phyloP scores from a whole-genome alignment of 805 yeast genomes.

The Saccharomyces kudriavzevii region DNA sequence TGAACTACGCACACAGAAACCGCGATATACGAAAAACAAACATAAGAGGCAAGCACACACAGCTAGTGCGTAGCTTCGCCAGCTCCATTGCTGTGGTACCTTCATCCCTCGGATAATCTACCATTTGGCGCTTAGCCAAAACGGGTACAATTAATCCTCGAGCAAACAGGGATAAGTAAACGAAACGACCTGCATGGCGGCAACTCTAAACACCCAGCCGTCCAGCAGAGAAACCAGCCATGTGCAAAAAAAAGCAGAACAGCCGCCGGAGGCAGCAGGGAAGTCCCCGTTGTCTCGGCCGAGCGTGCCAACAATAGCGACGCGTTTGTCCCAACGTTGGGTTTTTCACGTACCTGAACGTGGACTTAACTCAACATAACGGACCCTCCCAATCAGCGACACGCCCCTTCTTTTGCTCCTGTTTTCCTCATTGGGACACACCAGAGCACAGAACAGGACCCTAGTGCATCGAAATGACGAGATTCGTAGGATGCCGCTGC shows the following conservation, averaged over 20 bases:
- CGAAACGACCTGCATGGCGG: neutral
- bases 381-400: neutral
- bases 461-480: neutral
- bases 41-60: neutral
- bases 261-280: too few relatives aligned
- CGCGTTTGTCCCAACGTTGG: neutral
- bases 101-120: neutral
- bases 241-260: neutral
- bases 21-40: neutral
- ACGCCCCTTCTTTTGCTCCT: neutral
- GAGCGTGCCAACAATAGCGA: neutral
- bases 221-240: neutral
- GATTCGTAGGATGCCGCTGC: neutral
- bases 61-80: neutral
- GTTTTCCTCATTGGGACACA: neutral
- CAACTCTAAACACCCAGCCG: neutral
- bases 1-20: neutral
- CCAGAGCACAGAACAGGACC: neutral
- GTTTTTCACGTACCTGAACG: neutral
- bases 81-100: neutral
- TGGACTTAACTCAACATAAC: neutral
- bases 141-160: neutral
- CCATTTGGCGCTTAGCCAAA: neutral
- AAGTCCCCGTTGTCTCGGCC: neutral
- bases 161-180: neutral